Conservation (phyloP, 345 rosid species). For the Acer negundo region DNA sequence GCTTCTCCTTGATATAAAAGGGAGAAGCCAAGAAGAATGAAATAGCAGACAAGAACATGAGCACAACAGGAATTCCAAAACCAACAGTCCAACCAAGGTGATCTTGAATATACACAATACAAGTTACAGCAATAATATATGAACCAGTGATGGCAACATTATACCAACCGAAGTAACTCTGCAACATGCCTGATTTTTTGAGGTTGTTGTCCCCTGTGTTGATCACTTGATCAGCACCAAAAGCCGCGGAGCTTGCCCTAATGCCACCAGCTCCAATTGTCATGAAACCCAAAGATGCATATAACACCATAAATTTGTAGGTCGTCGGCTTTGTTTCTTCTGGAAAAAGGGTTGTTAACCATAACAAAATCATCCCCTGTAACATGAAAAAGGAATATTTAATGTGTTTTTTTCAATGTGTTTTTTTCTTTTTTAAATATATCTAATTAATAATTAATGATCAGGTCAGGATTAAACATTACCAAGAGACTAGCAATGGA, state of each 20-base stretch:
- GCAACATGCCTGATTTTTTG: constrained; percentile 24
- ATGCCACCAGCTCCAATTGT: constrained; percentile 65
- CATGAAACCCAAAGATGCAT: constrained; percentile 43
- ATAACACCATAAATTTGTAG: constrained; percentile 33
- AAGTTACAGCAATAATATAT: constrained; percentile 36
- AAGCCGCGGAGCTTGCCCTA: constrained; percentile 55
- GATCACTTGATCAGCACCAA: constrained; percentile 60
- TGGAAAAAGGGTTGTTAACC: constrained; percentile 38
- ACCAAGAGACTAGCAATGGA: constrained; percentile 53
- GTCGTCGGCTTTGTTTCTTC: constrained; percentile 29
- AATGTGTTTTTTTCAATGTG: no score
- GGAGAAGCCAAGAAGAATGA: constrained; percentile 51
- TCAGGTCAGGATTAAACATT: background rate
- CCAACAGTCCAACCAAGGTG: constrained; percentile 57
- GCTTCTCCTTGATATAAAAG: constrained; percentile 37
- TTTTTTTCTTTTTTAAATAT: no score
- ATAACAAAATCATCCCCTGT: constrained; percentile 47
- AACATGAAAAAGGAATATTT: background rate
- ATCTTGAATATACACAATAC: constrained; percentile 53
- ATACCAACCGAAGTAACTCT: constrained; percentile 58
- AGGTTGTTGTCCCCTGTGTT: background rate
- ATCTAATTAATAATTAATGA: no score
- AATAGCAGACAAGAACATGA: constrained; percentile 44
- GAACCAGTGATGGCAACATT: constrained; percentile 33
- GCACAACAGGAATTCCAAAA: constrained; percentile 46